Percentiles rank a stretch among this genome's conserved stretches.
phyloP scores from a whole-genome alignment of 2,329 filamentous ascomycete species.

The Venturia oleaginea region DNA sequence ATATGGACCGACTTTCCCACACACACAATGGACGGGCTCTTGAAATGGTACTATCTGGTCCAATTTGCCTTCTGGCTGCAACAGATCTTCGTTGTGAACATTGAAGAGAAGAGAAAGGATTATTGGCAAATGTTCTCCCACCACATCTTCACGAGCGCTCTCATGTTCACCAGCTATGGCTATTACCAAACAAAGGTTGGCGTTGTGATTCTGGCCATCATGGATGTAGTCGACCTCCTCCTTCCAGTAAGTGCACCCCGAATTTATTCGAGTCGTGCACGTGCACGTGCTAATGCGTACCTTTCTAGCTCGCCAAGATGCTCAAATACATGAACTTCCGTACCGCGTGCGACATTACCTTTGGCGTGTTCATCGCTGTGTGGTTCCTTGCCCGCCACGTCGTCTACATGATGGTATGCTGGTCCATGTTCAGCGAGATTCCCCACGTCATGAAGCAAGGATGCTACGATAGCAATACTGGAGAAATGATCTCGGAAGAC shows the following conservation, averaged over 20 bases:
- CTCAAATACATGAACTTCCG: slow-evolving; percentile 80
- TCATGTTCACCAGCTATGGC: slow-evolving; percentile 74
- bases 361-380: slow-evolving; percentile 73
- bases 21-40: slow-evolving; percentile 61
- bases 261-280: not conserved
- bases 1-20: slow-evolving; percentile 82
- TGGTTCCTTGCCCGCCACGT: slow-evolving; percentile 83
- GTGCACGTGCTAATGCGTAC: too few species aligned
- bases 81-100: slow-evolving; percentile 87
- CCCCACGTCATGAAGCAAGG: slow-evolving; percentile 52
- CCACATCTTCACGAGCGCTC: slow-evolving; percentile 77
- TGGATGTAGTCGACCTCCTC: slow-evolving; percentile 88
- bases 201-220: slow-evolving; percentile 78
- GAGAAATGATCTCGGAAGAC: slow-evolving; percentile 39
- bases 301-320: slow-evolving; percentile 71
- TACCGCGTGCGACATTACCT: slow-evolving; percentile 68
- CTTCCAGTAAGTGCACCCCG: slow-evolving; percentile 58
- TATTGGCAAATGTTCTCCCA: slow-evolving; percentile 94
- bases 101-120: slow-evolving; percentile 90
- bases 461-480: slow-evolving; percentile 57
- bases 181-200: slow-evolving; percentile 83
- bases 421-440: slow-evolving; percentile 65
- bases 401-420: slow-evolving; percentile 69
- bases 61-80: slow-evolving; percentile 93
- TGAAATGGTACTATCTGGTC: slow-evolving; percentile 83